phyloP scores from a whole-genome alignment of 2,329 filamentous ascomycete genomes.

The Talaromyces sp. region DNA sequence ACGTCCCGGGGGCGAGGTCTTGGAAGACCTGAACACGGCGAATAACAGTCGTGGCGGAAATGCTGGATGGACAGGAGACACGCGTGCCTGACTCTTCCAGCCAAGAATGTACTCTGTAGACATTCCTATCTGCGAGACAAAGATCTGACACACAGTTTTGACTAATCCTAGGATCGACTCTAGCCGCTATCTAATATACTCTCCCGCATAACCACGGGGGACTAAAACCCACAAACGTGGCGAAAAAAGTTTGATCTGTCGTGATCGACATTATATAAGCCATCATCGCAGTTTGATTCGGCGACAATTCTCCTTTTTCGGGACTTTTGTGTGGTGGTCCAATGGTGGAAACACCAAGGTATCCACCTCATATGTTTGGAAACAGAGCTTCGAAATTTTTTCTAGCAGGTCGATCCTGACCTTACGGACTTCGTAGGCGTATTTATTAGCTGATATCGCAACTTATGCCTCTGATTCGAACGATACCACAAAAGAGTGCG shows the following conservation, averaged over 20 bases:
- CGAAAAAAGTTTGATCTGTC: not conserved
- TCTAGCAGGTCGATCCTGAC: not conserved
- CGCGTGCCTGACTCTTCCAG: no score
- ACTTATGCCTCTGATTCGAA: not conserved
- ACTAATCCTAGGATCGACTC: no score
- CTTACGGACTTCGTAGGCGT: not conserved
- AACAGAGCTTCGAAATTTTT: not conserved
- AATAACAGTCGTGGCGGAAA: no score
- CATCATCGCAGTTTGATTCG: not conserved
- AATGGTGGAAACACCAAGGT: not conserved
- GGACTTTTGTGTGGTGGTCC: not conserved
- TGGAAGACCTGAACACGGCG: no score
- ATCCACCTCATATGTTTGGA: not conserved
- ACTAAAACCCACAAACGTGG: not conserved
- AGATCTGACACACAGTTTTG: no score
- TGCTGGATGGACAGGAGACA: no score
- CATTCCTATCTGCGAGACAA: no score
- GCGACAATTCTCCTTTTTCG: not conserved
- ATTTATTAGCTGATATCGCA: not conserved
- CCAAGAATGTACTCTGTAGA: no score
- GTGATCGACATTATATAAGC: slow-evolving; percentile 1
- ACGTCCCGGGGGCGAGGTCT: no score
- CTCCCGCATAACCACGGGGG: not conserved
- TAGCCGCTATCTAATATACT: no score
- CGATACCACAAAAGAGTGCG: not conserved